phyloP scores from a whole-genome alignment of 1,139 yeast species.

The Sugiyamaella novakii region DNA sequence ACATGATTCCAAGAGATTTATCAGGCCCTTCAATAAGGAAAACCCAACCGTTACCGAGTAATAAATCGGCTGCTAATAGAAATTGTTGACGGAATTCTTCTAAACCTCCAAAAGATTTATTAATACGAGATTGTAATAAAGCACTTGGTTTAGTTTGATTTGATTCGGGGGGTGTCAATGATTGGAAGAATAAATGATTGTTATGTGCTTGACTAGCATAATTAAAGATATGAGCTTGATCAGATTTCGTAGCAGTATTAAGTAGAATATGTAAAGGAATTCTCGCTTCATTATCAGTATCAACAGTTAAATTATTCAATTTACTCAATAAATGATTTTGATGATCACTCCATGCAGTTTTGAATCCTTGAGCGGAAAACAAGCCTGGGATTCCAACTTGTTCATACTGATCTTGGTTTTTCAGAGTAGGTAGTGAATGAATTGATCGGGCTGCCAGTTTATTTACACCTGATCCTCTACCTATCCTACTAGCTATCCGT shows the following conservation, averaged over 20 bases:
- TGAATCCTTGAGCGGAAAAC: slow-evolving; percentile 67
- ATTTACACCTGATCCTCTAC: not conserved
- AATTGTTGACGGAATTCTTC: slow-evolving; percentile 58
- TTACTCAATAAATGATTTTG: slow-evolving; percentile 76
- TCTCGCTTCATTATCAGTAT: slow-evolving; percentile 74
- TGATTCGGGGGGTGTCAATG: slow-evolving; percentile 46
- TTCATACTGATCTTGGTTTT: slow-evolving; percentile 46
- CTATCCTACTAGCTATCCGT: not conserved
- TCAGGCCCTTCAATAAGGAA: slow-evolving; percentile 75
- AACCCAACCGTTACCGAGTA: slow-evolving; percentile 83
- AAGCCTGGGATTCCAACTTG: slow-evolving; percentile 70
- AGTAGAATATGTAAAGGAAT: slow-evolving; percentile 76
- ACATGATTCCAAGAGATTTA: slow-evolving; percentile 64
- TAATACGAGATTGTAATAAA: slow-evolving; percentile 39
- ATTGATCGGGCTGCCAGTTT: slow-evolving; percentile 43
- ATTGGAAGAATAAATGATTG: slow-evolving; percentile 85
- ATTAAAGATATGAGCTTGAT: slow-evolving; percentile 74
- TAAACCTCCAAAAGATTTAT: slow-evolving; percentile 47
- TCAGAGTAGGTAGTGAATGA: slow-evolving; percentile 67
- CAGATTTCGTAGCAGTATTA: slow-evolving; percentile 69
- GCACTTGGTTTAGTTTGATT: slow-evolving; percentile 41
- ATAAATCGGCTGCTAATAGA: slow-evolving; percentile 56
- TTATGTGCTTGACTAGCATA: slow-evolving; percentile 90
- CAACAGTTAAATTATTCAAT: slow-evolving; percentile 66
- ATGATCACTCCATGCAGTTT: slow-evolving; percentile 81